Percentiles rank a stretch among this genome's conserved stretches.
phyloP scores from a whole-genome alignment of 306 rosid genomes.

The Dalbergia cochinchinensis region DNA sequence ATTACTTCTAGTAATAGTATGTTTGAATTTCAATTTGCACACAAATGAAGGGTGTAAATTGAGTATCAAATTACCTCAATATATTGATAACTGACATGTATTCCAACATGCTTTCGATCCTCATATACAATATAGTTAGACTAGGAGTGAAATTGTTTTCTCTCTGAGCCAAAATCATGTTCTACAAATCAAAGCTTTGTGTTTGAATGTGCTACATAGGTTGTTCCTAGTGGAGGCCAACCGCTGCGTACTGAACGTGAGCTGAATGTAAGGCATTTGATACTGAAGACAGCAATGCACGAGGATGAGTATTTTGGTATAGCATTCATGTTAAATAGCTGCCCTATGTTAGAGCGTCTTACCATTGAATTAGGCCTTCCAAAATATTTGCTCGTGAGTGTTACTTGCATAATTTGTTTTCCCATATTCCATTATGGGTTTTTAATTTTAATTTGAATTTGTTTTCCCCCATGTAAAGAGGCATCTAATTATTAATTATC shows the following conservation, averaged over 20 bases:
- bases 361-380: constrained; percentile 42
- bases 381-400: constrained; percentile 41
- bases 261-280: constrained; percentile 50
- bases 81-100: too few species aligned
- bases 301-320: constrained; percentile 51
- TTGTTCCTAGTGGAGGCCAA: constrained; percentile 23
- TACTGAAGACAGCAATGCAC: constrained; percentile 50
- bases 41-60: too few species aligned
- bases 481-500: background rate
- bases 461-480: background rate
- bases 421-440: too few species aligned
- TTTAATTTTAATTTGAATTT: background rate
- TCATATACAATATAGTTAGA: too few species aligned
- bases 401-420: background rate
- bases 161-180: too few species aligned
- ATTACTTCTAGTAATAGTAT: too few species aligned
- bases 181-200: background rate
- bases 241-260: background rate
- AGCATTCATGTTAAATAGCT: constrained; percentile 52
- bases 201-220: constrained; percentile 32
- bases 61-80: background rate
- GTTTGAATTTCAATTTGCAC: too few species aligned
- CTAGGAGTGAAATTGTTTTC: too few species aligned
- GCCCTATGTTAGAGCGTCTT: constrained; percentile 48
- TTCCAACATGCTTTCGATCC: too few species aligned